Base-by-base conservation (phyloP, 73 alveolate genomes). In the Uronychia binucleata region DNA sequence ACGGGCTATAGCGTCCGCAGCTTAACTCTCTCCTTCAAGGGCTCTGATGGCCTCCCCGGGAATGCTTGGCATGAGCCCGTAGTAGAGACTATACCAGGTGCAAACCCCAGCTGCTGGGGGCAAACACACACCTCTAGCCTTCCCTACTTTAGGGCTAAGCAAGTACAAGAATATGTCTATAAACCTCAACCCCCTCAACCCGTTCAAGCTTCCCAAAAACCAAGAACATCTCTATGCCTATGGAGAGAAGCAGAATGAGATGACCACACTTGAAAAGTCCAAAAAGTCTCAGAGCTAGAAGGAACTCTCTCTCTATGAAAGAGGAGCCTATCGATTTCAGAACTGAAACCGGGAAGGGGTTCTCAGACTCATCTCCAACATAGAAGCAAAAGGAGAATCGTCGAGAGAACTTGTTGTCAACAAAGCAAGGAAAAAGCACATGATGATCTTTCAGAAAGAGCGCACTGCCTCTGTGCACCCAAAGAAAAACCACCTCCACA, bases 111-210 rank as follows among this genome's bases (percentile, higher is more conserved):
- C 67, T 11, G 67, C 67, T 46, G 67, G 67, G 19, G 19, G 67
- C 5, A 11, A 5, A 11, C n/a, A 46, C 67, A 46, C 5, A 46
- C n/a, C n/a, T 19, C 5, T 11, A 11, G 19, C 67, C 67, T 46
- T 75, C 28, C 81, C 81, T 13, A 75, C 81, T 5, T 32, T 75
- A 8, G 81, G 81, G 30, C 32, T 75, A 25, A 75, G 30, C 30
- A 75, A 75, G 27, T 75, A 75, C 32, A 75, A 25, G 19, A 75
- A 75, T 75, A 32, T 75, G 29, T 30, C 81, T 5, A 26, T 75
- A 28, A 58, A 75, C 19, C 81, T 75, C 1, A 75, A 75, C 81
- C 81, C 81, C 1, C 28, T 75, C 59, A 75, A 75, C 58, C 81
- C 81, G 1, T 75, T 75, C 58, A 26, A 30, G 30, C 57, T 75